Evolutionary conservation across 257 asterid species (phyloP).

Genomic region (Lavandula angustifolia): DNA sequence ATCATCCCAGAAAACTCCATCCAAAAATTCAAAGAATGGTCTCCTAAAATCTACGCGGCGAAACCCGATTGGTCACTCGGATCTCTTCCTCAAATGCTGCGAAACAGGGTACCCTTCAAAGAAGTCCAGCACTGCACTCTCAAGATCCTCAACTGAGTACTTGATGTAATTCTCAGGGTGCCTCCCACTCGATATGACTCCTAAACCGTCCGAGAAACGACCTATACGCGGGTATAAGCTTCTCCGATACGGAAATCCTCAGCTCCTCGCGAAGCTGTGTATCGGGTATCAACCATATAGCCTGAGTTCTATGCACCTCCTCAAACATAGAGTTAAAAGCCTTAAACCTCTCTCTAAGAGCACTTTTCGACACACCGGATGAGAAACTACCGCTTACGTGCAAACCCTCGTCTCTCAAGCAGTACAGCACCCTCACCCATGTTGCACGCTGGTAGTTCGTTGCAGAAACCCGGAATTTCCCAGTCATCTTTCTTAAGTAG

Average conservation of each 20-base stretch:
- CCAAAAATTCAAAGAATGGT: slow-evolving; percentile 42
- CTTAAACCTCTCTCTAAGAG: slow-evolving; percentile 82
- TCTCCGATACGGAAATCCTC: slow-evolving; percentile 73
- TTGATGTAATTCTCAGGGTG: slow-evolving; percentile 94
- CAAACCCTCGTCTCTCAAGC: slow-evolving; percentile 88
- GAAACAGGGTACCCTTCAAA: slow-evolving; percentile 77
- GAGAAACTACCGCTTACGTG: slow-evolving; percentile 80
- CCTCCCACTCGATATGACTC: slow-evolving; percentile 82
- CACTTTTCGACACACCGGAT: slow-evolving; percentile 84
- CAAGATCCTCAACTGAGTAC: slow-evolving; percentile 88
- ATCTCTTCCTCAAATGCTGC: slow-evolving; percentile 74
- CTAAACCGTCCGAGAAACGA: slow-evolving; percentile 87
- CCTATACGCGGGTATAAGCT: slow-evolving; percentile 78
- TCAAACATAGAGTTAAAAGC: slow-evolving; percentile 84
- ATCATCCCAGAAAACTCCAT: too few relatives aligned
- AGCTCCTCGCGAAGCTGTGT: slow-evolving; percentile 88
- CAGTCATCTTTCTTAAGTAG: slow-evolving; percentile 59
- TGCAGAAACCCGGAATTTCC: slow-evolving; percentile 65
- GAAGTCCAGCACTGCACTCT: slow-evolving; percentile 81
- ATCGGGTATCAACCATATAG: slow-evolving; percentile 83
- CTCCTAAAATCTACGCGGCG: slow-evolving; percentile 48
- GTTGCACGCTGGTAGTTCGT: slow-evolving; percentile 75
- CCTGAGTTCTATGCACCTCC: slow-evolving; percentile 87
- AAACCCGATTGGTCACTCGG: slow-evolving; percentile 45
- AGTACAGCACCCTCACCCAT: slow-evolving; percentile 74